Base-by-base conservation (phyloP, 805 yeast genomes). In the Wickerhamomyces ciferrii region DNA sequence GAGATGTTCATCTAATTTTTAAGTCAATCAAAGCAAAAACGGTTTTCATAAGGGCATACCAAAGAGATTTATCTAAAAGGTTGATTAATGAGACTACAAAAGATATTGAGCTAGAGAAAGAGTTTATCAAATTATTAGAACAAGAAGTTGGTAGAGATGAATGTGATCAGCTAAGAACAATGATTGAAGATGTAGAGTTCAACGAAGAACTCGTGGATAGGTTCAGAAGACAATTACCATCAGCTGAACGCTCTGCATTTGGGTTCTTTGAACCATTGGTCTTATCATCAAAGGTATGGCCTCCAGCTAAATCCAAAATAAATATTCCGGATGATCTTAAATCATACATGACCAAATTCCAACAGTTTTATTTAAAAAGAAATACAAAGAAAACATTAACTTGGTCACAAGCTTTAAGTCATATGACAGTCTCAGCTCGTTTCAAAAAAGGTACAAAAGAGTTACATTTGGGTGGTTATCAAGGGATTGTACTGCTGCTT, bases 21-120 rank as follows among this genome's bases (percentile, higher is more conserved):
- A 55, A 56, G 40, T 54, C 60, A 4, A 45, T 54, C 1, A 47
- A 50, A n/a, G 47, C 55, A 8, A 58, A 59, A 41, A 56, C 54
- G 9, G 8, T 39, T 6, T 57, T 59, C 32, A 35, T 58, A 7
- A 45, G 47, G 24, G 43, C 39, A 3, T 60, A 56, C 39, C 53
- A 54, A 31, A 42, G 47, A 21, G 58, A 53, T 34, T 38, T 60
- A 8, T 54, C 60, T 0, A 57, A 46, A 37, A 44, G 63, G 24
- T 40, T 60, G 0, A 48, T 58, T 4, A 39, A 43, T 9, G 38
- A 48, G 2, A 44, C 49, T 2, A 37, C 55, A 1, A 47, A 39
- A 21, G 46, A 46, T n/a, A 20, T 45, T 0, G 6, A 18, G 3
- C 42, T 49, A 1, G 63, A 60, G 25, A 29, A 34, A 1, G 17